phyloP scores from a whole-genome alignment of 208 protist species.

The Crithidia fasciculata region DNA sequence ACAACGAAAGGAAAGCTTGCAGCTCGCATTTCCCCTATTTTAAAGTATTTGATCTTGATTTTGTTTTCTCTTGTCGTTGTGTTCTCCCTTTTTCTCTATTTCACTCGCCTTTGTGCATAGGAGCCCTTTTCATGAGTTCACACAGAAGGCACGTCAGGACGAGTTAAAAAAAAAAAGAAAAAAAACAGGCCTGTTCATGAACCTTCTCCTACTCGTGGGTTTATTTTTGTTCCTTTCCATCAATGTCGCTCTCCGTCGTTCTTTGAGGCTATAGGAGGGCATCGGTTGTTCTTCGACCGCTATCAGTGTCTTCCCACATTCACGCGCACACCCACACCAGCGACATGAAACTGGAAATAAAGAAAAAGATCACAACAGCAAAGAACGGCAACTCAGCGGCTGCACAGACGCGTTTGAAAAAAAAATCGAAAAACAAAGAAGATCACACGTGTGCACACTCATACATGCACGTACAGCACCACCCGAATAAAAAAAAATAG shows the following conservation, averaged over 20 bases:
- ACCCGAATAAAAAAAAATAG: not conserved
- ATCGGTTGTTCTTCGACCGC: too few species aligned
- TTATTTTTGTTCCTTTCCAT: not conserved
- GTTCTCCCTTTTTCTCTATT: not conserved
- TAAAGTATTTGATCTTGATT: not conserved
- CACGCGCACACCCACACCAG: too few species aligned
- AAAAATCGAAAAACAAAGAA: too few species aligned
- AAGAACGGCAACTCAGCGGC: conserved; percentile 11
- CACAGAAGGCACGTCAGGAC: not conserved
- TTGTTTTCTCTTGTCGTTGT: not conserved
- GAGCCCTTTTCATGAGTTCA: not conserved
- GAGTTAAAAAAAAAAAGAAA: too few species aligned
- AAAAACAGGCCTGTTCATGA: too few species aligned
- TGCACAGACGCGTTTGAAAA: not conserved
- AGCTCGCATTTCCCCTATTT: not conserved
- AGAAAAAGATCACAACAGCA: not conserved
- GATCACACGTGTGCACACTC: conserved; percentile 1
- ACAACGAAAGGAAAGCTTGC: not conserved
- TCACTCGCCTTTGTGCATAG: not conserved
- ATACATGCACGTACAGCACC: not conserved
- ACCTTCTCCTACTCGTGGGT: not conserved
- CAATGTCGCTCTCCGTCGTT: not conserved
- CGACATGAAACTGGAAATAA: not conserved
- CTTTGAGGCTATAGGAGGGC: too few species aligned
- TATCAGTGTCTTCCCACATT: too few species aligned